These are phyloP conservation scores for Fusarium proliferatum DNA, from an alignment of 2,329 filamentous ascomycete species.

Conservation along the genomic window DNA sequence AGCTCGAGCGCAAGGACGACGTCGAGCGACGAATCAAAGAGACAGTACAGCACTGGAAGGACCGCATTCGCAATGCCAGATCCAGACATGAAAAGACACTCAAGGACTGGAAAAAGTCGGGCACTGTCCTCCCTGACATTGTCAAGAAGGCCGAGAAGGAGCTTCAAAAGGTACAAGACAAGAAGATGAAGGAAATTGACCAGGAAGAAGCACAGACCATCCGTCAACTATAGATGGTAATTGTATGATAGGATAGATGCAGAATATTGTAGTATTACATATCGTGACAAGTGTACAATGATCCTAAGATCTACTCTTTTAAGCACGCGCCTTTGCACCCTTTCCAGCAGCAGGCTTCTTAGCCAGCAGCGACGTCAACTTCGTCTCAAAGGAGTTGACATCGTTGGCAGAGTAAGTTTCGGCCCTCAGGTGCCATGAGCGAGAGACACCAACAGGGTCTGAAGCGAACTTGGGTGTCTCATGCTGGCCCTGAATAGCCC, in stretches of 20 bases:
- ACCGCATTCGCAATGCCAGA: constrained; percentile 60
- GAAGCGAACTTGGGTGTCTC: constrained; percentile 49
- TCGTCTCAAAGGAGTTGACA: constrained; percentile 53
- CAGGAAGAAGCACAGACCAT: constrained; percentile 61
- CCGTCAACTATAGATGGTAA: constrained; percentile 49
- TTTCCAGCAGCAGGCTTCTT: constrained; percentile 36
- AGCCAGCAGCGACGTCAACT: constrained; percentile 50
- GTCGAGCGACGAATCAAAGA: constrained; percentile 57
- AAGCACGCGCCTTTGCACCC: constrained; percentile 42
- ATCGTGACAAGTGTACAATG: constrained; percentile 45
- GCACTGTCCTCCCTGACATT: constrained; percentile 58
- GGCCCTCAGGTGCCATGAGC: constrained; percentile 52
- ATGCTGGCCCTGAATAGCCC: constrained; percentile 52
- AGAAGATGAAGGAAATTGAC: constrained; percentile 64
- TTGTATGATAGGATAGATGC: constrained; percentile 29
- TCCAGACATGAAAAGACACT: constrained; percentile 61
- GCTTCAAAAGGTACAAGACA: constrained; percentile 63
- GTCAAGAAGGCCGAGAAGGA: constrained; percentile 60
- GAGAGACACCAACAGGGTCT: constrained; percentile 50
- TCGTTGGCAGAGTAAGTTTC: constrained; percentile 52
- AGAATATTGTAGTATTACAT: constrained; percentile 46
- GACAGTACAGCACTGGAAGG: constrained; percentile 62
- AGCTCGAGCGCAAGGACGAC: constrained; percentile 63
- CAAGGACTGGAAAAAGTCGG: constrained; percentile 61
- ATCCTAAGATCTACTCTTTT: constrained; percentile 32